Percentiles rank a stretch among this genome's conserved stretches.
Conservation (phyloP, 2,329 filamentous ascomycete species). For the Aurifilum marmelostoma region DNA sequence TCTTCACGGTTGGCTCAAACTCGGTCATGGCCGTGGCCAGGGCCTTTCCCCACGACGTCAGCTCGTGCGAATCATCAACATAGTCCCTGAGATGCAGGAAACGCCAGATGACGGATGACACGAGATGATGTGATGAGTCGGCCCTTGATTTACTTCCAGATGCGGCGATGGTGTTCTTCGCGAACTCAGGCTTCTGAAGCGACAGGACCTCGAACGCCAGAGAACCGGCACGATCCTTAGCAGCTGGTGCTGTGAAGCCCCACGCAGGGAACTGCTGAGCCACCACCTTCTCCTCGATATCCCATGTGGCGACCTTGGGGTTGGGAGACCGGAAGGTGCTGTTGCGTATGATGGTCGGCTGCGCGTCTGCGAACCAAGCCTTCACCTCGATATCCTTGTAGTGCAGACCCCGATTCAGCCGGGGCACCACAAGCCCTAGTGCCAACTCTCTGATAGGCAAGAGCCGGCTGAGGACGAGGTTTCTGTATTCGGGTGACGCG, state of each 20-base stretch:
- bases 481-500: slow-evolving; percentile 77
- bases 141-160: slow-evolving; percentile 55
- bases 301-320: slow-evolving; percentile 65
- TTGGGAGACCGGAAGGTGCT: slow-evolving; percentile 50
- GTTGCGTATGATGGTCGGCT: slow-evolving; percentile 66
- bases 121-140: slow-evolving; percentile 67
- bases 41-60: slow-evolving; percentile 84
- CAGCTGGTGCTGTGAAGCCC: slow-evolving; percentile 16
- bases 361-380: slow-evolving; percentile 80
- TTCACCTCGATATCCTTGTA: slow-evolving; percentile 77
- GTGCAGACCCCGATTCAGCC: slow-evolving; percentile 81
- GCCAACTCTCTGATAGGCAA: slow-evolving; percentile 75
- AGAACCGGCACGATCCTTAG: slow-evolving; percentile 46
- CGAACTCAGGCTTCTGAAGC: slow-evolving; percentile 71
- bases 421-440: slow-evolving; percentile 76
- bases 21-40: slow-evolving; percentile 70
- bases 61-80: slow-evolving; percentile 73
- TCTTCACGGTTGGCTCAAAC: slow-evolving; percentile 58
- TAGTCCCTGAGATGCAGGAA: slow-evolving; percentile 91
- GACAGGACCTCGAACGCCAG: slow-evolving; percentile 66
- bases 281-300: slow-evolving; percentile 64
- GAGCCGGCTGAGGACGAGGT: slow-evolving; percentile 74
- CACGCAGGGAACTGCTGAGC: slow-evolving; percentile 48
- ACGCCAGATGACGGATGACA: slow-evolving; percentile 78
- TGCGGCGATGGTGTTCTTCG: slow-evolving; percentile 66